Evolutionary conservation across 176 grass and related monocot species (phyloP).

Genomic region (Microstegium vimineum): DNA sequence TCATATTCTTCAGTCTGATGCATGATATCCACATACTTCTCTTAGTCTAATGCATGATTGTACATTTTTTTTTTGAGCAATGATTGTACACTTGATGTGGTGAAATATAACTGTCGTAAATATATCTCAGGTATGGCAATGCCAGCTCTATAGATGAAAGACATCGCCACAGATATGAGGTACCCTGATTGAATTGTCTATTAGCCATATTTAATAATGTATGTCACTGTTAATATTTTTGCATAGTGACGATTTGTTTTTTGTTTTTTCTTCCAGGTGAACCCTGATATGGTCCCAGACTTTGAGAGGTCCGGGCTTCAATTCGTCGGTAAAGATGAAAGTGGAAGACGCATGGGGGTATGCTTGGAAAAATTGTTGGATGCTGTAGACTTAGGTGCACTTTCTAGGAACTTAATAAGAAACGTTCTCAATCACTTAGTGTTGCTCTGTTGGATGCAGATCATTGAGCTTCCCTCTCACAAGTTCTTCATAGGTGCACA

Average conservation of each 20-base stretch:
- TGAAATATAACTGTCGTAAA: conserved; percentile 15
- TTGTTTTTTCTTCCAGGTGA: conserved; percentile 64
- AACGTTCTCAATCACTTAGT: conserved; percentile 8
- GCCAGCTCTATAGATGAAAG: conserved; percentile 63
- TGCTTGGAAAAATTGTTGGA: neutral
- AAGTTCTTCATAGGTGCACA: conserved; percentile 79
- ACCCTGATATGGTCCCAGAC: conserved; percentile 79
- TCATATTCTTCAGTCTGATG: neutral
- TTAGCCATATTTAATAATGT: neutral
- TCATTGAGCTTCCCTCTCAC: conserved; percentile 79
- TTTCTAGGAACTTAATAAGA: neutral
- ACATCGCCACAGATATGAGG: conserved; percentile 98
- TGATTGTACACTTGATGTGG: neutral
- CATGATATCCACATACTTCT: no score
- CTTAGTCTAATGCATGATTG: no score
- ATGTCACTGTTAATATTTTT: neutral
- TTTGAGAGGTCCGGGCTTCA: conserved; percentile 83
- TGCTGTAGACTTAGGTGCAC: conserved; percentile 28
- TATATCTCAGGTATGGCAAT: conserved; percentile 68
- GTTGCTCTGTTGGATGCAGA: conserved; percentile 48
- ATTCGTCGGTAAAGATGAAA: conserved; percentile 94
- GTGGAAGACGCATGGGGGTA: conserved; percentile 87
- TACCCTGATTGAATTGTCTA: conserved; percentile 25
- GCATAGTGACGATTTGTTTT: conserved; percentile 8
- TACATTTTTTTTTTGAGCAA: no score